A percentile compares a stretch with the other conserved stretches of the same genome.
Conservation (phyloP, 1,284 basidiomycete genomes). For the Microbotryomycetes sp. region DNA sequence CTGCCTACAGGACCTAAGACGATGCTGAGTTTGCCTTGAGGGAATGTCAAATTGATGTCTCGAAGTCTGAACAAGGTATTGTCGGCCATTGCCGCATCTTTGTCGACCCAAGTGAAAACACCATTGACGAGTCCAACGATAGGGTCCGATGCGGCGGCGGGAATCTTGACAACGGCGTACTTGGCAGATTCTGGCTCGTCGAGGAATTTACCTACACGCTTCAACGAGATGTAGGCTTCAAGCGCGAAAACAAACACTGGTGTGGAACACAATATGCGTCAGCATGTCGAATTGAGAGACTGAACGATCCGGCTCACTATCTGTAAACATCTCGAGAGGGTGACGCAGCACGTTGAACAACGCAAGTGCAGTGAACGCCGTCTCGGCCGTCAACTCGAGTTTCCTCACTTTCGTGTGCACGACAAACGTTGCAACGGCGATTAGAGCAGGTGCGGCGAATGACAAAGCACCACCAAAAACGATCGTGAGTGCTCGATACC, state of each 20-base stretch:
- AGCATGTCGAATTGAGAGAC: conserved; percentile 15
- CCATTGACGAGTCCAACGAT: conserved; percentile 50
- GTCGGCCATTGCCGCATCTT: conserved; percentile 29
- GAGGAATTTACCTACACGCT: conserved; percentile 47
- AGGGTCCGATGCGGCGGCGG: conserved; percentile 40
- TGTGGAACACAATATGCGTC: no score
- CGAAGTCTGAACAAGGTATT: conserved; percentile 44
- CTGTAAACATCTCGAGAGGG: conserved; percentile 37
- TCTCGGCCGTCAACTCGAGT: conserved; percentile 43
- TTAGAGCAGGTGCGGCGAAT: conserved; percentile 36
- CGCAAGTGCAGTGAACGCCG: conserved; percentile 51
- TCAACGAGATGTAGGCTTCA: conserved; percentile 45
- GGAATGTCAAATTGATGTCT: conserved; percentile 55
- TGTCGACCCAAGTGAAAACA: conserved; percentile 42
- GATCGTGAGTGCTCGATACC: conserved; percentile 44
- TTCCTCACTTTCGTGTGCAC: conserved; percentile 46
- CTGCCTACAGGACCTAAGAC: conserved; percentile 45
- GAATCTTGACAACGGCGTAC: conserved; percentile 47
- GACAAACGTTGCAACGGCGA: conserved; percentile 31
- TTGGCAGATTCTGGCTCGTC: conserved; percentile 53
- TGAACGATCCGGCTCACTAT: conserved; percentile 20
- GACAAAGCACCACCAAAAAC: conserved; percentile 44
- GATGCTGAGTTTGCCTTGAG: conserved; percentile 47
- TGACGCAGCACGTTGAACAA: conserved; percentile 50
- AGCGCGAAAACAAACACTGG: conserved; percentile 47